phyloP scores from a whole-genome alignment of 2,329 filamentous ascomycete genomes.

The Pseudogymnoascus sp. region DNA sequence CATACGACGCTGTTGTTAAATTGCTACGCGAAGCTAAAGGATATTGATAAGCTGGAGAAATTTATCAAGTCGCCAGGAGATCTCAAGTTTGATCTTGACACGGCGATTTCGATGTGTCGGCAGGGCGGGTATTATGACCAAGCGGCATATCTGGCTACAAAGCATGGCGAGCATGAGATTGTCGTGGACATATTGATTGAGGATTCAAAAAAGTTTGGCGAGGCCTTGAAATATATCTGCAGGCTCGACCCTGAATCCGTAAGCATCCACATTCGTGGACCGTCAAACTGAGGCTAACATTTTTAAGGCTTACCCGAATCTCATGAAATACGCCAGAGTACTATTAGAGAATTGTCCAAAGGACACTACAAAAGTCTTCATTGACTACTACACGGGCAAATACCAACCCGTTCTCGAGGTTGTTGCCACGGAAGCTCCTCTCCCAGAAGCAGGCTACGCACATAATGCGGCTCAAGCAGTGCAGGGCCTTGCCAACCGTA shows the following conservation, averaged over 20 bases:
- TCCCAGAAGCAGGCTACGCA: conserved; percentile 23
- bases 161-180: conserved; percentile 86
- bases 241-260: conserved; percentile 70
- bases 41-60: conserved; percentile 88
- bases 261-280: conserved; percentile 27
- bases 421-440: conserved; percentile 15
- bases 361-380: conserved; percentile 78
- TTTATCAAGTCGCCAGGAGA: conserved; percentile 96
- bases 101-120: conserved; percentile 92
- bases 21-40: conserved; percentile 96
- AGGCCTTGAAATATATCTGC: conserved; percentile 88
- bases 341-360: conserved; percentile 78
- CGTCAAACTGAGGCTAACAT: conserved; percentile 11
- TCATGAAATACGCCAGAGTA: conserved; percentile 93
- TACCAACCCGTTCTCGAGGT: conserved; percentile 65
- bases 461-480: conserved; percentile 62
- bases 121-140: conserved; percentile 97
- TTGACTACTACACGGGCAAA: conserved; percentile 85
- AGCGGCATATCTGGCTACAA: conserved; percentile 87
- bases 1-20: conserved; percentile 92
- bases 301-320: conserved; percentile 65
- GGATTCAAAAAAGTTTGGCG: conserved; percentile 81
- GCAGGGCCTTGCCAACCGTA: conserved; percentile 74
- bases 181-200: conserved; percentile 95
- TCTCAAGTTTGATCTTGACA: conserved; percentile 93